phyloP scores from a whole-genome alignment of 2,329 filamentous ascomycete genomes.

The Fusarium subtropicale region DNA sequence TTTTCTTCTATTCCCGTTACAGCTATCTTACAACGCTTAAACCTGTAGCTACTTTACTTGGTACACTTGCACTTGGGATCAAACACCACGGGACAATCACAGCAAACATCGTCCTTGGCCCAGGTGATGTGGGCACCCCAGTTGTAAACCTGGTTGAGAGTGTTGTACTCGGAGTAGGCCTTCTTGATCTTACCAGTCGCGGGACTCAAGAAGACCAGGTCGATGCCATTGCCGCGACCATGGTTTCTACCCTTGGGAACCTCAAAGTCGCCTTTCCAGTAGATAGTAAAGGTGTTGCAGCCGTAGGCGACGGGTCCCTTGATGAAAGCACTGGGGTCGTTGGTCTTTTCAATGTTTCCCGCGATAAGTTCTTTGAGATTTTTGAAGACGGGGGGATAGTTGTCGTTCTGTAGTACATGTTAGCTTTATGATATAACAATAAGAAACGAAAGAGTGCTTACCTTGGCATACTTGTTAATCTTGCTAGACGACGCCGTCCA shows the following conservation, averaged over 20 bases:
- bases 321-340: constrained; percentile 29
- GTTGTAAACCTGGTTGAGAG: constrained; percentile 40
- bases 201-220: constrained; percentile 37
- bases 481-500: constrained; percentile 29
- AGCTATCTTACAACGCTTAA: neutral
- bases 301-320: constrained; percentile 36
- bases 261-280: constrained; percentile 42
- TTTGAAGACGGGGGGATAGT: constrained; percentile 37
- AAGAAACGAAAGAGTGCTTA: neutral
- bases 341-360: constrained; percentile 16
- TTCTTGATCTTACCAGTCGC: constrained; percentile 26
- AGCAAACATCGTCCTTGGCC: constrained; percentile 35
- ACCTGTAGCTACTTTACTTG: neutral
- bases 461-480: constrained; percentile 33
- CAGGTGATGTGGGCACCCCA: constrained; percentile 39
- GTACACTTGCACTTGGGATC: constrained; percentile 33
- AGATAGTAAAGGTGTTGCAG: constrained; percentile 41
- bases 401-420: constrained; percentile 18
- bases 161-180: constrained; percentile 42
- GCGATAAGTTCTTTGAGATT: constrained; percentile 30
- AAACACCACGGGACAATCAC: constrained; percentile 39
- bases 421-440: accelerated
- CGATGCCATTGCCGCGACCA: constrained; percentile 36
- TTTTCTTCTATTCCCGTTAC: constrained; percentile 4
- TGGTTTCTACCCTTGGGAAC: constrained; percentile 9